phyloP scores from a whole-genome alignment of 2,329 filamentous ascomycete species.

The Penicillium sp. region DNA sequence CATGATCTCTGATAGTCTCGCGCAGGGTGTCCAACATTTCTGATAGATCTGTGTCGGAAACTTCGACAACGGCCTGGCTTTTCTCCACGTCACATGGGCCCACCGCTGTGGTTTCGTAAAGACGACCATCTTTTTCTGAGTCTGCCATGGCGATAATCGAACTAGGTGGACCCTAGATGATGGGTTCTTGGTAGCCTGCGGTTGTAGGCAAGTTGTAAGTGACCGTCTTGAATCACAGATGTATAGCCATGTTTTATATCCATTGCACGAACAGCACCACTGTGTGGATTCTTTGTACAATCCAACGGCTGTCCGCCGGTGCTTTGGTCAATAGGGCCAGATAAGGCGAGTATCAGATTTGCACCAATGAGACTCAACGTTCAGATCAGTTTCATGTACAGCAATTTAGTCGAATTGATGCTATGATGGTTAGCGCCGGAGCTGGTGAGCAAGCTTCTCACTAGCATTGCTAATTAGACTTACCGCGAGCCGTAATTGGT shows the following conservation, averaged over 20 bases:
- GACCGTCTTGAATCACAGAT: not conserved
- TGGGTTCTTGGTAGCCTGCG: not conserved
- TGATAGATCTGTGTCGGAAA: not conserved
- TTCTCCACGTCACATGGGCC: not conserved
- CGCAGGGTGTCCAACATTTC: not conserved
- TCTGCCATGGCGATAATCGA: not conserved
- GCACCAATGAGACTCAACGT: not conserved
- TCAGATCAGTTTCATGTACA: not conserved
- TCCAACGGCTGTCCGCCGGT: not conserved
- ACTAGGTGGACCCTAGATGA: too few species aligned
- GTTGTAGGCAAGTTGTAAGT: not conserved
- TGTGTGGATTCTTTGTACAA: not conserved
- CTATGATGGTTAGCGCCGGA: not conserved
- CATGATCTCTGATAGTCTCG: not conserved
- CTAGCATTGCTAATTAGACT: not conserved
- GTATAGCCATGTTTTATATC: not conserved
- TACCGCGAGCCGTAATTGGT: not conserved
- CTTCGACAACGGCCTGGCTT: not conserved
- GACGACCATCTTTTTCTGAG: not conserved
- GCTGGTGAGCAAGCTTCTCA: not conserved
- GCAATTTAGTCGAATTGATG: not conserved
- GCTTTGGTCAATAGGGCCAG: not conserved
- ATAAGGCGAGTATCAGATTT: not conserved
- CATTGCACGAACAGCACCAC: not conserved
- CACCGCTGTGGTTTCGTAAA: too few species aligned